phyloP scores from a whole-genome alignment of 805 yeast genomes.

The Candida krabiensis region DNA sequence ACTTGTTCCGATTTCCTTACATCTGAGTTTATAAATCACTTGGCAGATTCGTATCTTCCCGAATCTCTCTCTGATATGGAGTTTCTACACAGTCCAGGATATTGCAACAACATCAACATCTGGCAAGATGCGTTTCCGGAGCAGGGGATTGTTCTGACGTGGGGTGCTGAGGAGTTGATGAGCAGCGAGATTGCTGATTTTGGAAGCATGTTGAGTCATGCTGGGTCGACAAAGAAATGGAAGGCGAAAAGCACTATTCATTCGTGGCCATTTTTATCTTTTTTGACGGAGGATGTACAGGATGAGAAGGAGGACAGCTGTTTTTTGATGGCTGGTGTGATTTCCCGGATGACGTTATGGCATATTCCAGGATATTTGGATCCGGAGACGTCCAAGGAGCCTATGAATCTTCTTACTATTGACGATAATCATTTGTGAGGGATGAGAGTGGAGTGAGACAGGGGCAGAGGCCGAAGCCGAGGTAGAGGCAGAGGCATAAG shows the following conservation, averaged over 20 bases:
- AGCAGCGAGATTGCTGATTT: conserved; percentile 38
- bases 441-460: too few species aligned
- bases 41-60: conserved; percentile 16
- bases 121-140: conserved; percentile 45
- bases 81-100: conserved; percentile 35
- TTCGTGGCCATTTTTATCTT: conserved; percentile 48
- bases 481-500: too few species aligned
- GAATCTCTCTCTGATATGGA: conserved; percentile 16
- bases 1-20: conserved; percentile 20
- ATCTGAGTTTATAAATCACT: conserved; percentile 14
- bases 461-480: too few species aligned
- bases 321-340: conserved; percentile 36
- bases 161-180: conserved; percentile 44
- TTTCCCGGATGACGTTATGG: conserved; percentile 47
- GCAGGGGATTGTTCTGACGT: conserved; percentile 40
- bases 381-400: conserved; percentile 25
- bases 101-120: conserved; percentile 28
- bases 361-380: conserved; percentile 31
- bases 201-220: conserved; percentile 22
- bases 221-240: conserved; percentile 36
- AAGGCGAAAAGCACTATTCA: conserved; percentile 39
- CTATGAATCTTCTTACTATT: conserved; percentile 35
- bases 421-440: conserved; percentile 29
- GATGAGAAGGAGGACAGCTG: conserved; percentile 45
- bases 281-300: conserved; percentile 40